phyloP scores from a whole-genome alignment of 116 monocot genomes.

The Papilionanthe hybrid region DNA sequence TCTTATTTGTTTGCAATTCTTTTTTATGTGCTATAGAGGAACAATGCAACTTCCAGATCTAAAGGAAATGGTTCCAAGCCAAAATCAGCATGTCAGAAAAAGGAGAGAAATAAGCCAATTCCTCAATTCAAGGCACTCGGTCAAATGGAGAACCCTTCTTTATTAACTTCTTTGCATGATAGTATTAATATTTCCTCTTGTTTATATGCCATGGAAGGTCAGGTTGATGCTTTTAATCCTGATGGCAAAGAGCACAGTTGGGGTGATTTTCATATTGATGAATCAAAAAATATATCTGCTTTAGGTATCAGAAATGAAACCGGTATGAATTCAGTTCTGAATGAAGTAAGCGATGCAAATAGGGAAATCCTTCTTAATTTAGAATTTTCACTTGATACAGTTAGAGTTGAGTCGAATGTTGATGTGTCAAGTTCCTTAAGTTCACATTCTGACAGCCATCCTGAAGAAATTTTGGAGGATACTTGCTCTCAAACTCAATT shows the following conservation, averaged over 20 bases:
- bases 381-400: slow-evolving; percentile 3
- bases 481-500: not conserved
- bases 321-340: slow-evolving; percentile 3
- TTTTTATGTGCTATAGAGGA: slow-evolving; percentile 25
- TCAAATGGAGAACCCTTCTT: slow-evolving; percentile 18
- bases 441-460: slow-evolving; percentile 8
- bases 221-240: slow-evolving; percentile 7
- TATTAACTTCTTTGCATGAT: slow-evolving; percentile 22
- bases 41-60: slow-evolving; percentile 11
- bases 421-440: not conserved
- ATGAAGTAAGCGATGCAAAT: slow-evolving; percentile 8
- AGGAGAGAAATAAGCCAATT: slow-evolving; percentile 10
- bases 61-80: slow-evolving; percentile 26
- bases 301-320: slow-evolving; percentile 1
- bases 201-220: not conserved
- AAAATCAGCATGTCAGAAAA: slow-evolving; percentile 19
- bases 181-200: slow-evolving; percentile 2
- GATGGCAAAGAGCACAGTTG: slow-evolving; percentile 7
- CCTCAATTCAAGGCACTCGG: slow-evolving; percentile 5
- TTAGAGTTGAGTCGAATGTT: slow-evolving; percentile 1
- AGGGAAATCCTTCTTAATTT: not conserved
- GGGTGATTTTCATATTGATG: slow-evolving; percentile 11
- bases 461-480: slow-evolving; percentile 8
- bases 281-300: slow-evolving; percentile 4
- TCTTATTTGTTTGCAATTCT: not conserved